These are phyloP conservation scores for Porogramme epimiltina DNA, from an alignment of 1,284 basidiomycete genomes.

Conservation along the genomic window DNA sequence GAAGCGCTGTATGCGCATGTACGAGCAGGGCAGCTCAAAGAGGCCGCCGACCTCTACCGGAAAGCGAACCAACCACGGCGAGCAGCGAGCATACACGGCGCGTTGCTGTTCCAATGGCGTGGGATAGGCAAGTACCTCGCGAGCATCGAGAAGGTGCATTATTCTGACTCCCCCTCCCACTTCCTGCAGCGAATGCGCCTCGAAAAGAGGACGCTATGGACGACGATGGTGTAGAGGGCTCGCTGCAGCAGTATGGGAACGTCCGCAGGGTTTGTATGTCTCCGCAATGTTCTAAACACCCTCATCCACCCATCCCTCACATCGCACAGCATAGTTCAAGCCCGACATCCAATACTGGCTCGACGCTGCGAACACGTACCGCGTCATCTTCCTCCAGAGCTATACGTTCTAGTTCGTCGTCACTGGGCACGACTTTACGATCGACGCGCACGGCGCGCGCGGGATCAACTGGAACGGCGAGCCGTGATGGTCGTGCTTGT, in stretches of 20 bases:
- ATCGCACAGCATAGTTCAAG: constrained; percentile 42
- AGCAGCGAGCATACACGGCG: constrained; percentile 83
- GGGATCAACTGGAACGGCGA: constrained; percentile 69
- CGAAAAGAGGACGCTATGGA: constrained; percentile 54
- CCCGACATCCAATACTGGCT: constrained; percentile 65
- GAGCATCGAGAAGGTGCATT: no score
- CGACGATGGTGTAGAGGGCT: constrained; percentile 44
- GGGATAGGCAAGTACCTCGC: constrained; percentile 57
- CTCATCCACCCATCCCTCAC: background rate
- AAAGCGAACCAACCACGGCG: constrained; percentile 91
- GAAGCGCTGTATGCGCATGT: constrained; percentile 79
- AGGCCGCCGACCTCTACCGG: constrained; percentile 82
- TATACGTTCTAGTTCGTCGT: constrained; percentile 71
- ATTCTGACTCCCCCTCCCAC: no score
- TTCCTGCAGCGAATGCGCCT: constrained; percentile 46
- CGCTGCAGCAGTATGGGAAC: constrained; percentile 70
- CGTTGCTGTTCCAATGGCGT: constrained; percentile 74
- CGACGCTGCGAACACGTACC: constrained; percentile 54
- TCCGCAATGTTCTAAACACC: background rate
- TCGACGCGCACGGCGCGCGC: constrained; percentile 59
- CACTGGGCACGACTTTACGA: constrained; percentile 57
- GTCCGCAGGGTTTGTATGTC: constrained; percentile 49
- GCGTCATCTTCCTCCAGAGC: constrained; percentile 64
- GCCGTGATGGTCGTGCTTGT: constrained; percentile 57
- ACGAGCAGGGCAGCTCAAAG: constrained; percentile 79